phyloP scores from a whole-genome alignment of 768 basidiomycete species.

The Lentinula sp. region DNA sequence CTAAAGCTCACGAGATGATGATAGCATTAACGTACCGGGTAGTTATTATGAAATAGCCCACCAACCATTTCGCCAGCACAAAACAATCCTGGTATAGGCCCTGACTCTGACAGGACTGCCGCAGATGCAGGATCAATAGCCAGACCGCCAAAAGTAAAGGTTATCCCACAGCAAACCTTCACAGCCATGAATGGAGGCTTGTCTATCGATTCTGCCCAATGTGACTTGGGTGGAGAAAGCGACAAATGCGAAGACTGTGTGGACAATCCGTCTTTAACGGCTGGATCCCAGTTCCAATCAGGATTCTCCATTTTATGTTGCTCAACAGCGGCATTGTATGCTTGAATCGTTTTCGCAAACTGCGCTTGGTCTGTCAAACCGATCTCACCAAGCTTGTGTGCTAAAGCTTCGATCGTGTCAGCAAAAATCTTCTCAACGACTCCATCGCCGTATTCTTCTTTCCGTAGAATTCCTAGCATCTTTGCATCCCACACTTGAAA shows the following conservation, averaged over 20 bases:
- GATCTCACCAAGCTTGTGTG: constrained; percentile 32
- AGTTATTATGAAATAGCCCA: constrained; percentile 57
- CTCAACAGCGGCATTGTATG: constrained; percentile 46
- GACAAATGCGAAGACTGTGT: constrained; percentile 34
- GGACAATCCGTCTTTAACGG: constrained; percentile 55
- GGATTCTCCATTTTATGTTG: constrained; percentile 28
- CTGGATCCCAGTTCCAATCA: constrained; percentile 46
- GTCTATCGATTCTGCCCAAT: constrained; percentile 60
- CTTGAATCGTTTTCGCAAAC: constrained; percentile 39
- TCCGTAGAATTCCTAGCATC: constrained; percentile 35
- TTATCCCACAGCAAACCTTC: constrained; percentile 63
- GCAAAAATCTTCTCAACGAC: constrained; percentile 52
- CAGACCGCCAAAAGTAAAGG: constrained; percentile 69
- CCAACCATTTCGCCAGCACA: constrained; percentile 69
- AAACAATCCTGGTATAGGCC: constrained; percentile 47
- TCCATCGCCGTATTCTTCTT: constrained; percentile 61
- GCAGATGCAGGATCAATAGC: constrained; percentile 51
- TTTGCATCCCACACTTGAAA: constrained; percentile 64
- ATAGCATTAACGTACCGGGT: constrained; percentile 34
- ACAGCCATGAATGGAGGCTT: constrained; percentile 55
- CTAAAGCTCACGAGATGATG: not conserved
- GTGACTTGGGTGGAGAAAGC: constrained; percentile 50
- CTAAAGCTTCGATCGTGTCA: constrained; percentile 41
- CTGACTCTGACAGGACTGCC: constrained; percentile 37
- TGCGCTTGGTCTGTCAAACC: constrained; percentile 37